Percentiles rank a stretch among this genome's conserved stretches.
Evolutionary conservation across 2,329 filamentous ascomycete genomes (phyloP).

Genomic region (Juglanconis sp.): DNA sequence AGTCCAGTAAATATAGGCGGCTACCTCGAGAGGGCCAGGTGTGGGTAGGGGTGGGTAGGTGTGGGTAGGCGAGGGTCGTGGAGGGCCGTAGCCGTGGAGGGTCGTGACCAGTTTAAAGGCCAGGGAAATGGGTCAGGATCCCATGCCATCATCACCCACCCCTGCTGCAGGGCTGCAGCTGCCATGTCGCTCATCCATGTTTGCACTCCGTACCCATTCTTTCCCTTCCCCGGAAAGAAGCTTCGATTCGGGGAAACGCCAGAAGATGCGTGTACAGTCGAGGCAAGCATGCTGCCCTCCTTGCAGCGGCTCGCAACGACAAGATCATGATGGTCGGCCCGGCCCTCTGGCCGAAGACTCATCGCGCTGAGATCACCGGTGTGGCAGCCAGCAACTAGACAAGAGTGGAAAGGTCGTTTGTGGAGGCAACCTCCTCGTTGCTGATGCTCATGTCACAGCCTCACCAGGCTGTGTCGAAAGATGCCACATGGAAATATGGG

Average conservation of each 20-base stretch:
- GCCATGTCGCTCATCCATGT: constrained; percentile 1
- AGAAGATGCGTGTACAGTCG: background rate
- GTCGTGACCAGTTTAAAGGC: constrained; percentile 12
- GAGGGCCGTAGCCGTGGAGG: constrained; percentile 7
- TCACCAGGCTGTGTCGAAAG: constrained; percentile 8
- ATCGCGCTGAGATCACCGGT: constrained; percentile 2
- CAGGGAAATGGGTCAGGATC: constrained; percentile 12
- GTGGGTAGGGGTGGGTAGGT: background rate
- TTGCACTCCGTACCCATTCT: background rate
- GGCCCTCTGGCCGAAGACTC: constrained; percentile 13
- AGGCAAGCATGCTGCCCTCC: background rate
- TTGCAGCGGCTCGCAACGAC: background rate
- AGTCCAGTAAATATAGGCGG: constrained; percentile 16
- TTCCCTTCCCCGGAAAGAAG: background rate
- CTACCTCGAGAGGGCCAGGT: constrained; percentile 13
- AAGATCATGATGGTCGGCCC: background rate
- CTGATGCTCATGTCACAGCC: background rate
- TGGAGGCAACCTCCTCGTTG: constrained; percentile 3
- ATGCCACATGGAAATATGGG: background rate
- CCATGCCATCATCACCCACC: constrained; percentile 11
- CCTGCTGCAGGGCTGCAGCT: constrained; percentile 3
- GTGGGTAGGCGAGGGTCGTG: background rate
- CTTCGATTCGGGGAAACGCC: background rate
- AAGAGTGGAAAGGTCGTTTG: constrained; percentile 6
- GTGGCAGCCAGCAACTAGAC: background rate